Evolutionary conservation across 73 alveolate genomes (phyloP), one percentile per base, ranked within the genome.

Genomic region (Diophrys appendiculata): DNA sequence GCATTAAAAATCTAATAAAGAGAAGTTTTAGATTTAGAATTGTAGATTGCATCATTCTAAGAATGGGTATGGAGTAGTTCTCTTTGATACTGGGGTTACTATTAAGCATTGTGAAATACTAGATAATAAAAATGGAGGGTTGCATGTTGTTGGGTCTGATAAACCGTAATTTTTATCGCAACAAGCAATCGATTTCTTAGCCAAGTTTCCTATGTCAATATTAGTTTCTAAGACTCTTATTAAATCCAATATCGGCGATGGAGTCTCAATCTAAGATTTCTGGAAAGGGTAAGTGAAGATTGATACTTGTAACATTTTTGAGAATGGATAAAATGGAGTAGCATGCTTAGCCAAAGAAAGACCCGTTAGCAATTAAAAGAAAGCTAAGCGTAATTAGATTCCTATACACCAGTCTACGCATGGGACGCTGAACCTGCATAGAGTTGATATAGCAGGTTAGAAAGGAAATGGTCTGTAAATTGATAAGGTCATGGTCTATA

Each of bases 291-390:
- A 30, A 18, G 32, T 79, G 18, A 3, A 5, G 23, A 29, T 79
- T 23, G 52, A 22, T 28, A 24, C 73, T 13, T 72, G 79, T 24
- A 79, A 34, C 0, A 43, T 79, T 30, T 0, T 28, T 8, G 76
- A 72, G 32, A 79, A 79, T 71, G 28, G 30, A n/a, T 54, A 71
- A 3, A 27, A 35, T 33, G 88, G 88, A n/a, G 72, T 77, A 24
- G 14, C 25, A 28, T 55, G 52, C 35, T n/a, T 26, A n/a, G 65
- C 68, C n/a, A 22, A 77, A 14, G 18, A 65, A 22, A n/a, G 65
- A 33, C 5, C 77, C 0, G 13, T 64, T 13, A 29, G 29, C 29
- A 14, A 18, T 30, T 29, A 13, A 14, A 72, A 43, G 24, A 60
- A 33, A 11, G 29, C 55, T 33, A n/a, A 29, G 23, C 29, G 43